Conservation (phyloP, 345 rosid species). For the Populus ilicifolia region DNA sequence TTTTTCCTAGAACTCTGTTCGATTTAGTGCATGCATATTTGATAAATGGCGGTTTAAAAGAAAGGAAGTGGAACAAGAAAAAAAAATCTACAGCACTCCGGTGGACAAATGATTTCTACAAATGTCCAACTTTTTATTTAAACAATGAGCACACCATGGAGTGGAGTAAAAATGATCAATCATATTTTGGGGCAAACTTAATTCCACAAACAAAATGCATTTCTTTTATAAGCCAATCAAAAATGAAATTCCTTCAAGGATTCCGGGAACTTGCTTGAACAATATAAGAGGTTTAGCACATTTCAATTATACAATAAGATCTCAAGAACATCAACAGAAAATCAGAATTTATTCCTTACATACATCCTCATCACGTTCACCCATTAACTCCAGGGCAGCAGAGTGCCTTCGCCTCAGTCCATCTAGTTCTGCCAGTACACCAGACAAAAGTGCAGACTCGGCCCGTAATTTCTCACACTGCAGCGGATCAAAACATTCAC, state of each 20-base stretch:
- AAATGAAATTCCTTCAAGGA: neutral
- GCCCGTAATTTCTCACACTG: constrained; percentile 86
- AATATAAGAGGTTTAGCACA: neutral
- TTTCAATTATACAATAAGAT: neutral
- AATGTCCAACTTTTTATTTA: neutral
- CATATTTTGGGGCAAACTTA: neutral
- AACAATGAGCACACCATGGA: neutral
- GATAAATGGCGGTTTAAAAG: neutral
- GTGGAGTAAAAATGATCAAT: neutral
- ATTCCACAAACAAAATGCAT: neutral
- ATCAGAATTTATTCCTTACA: neutral
- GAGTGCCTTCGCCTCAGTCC: constrained; percentile 90
- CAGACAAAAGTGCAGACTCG: constrained; percentile 70
- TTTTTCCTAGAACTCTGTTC: neutral
- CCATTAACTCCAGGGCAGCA: constrained; percentile 97
- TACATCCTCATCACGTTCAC: constrained; percentile 99
- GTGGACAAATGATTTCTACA: neutral
- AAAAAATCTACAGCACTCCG: neutral
- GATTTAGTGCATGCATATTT: neutral
- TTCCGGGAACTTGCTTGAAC: neutral
- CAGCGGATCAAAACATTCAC: constrained; percentile 21
- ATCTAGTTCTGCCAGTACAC: constrained; percentile 84
- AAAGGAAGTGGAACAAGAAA: neutral
- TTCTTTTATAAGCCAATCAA: neutral
- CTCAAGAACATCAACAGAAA: neutral